Percentiles rank a stretch among this genome's conserved stretches.
Conservation (phyloP, 768 basidiomycete species). For the Podaxis sp. region DNA sequence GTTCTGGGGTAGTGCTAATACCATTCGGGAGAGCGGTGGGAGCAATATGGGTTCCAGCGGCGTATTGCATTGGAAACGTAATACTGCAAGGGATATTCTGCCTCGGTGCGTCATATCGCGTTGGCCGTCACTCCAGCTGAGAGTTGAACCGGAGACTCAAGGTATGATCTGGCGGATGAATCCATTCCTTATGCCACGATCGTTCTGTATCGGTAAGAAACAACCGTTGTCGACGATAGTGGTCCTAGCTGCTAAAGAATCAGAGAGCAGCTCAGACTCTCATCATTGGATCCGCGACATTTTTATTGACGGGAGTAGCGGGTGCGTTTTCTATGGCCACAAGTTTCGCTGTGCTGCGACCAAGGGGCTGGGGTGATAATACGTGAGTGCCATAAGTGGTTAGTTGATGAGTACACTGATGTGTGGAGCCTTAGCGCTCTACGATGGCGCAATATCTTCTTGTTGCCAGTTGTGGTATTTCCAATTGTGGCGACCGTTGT, state of each 20-base stretch:
- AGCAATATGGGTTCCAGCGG: slow-evolving; percentile 47
- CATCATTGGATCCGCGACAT: slow-evolving; percentile 41
- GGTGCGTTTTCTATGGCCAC: slow-evolving; percentile 47
- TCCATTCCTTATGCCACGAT: slow-evolving; percentile 54
- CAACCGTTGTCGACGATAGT: background rate
- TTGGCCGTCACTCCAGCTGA: background rate
- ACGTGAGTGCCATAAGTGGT: slow-evolving; percentile 24
- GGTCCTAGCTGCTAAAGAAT: background rate
- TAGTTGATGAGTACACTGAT: slow-evolving; percentile 13
- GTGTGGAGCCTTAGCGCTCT: slow-evolving; percentile 36
- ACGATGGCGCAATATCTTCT: slow-evolving; percentile 47
- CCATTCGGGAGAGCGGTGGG: slow-evolving; percentile 44
- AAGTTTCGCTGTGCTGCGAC: slow-evolving; percentile 37
- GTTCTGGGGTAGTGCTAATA: slow-evolving; percentile 48
- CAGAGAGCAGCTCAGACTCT: slow-evolving; percentile 39
- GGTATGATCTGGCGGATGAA: slow-evolving; percentile 68
- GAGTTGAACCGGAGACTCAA: slow-evolving; percentile 21
- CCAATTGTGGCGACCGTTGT: slow-evolving; percentile 45
- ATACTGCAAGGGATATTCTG: slow-evolving; percentile 57
- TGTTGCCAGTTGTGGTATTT: slow-evolving; percentile 44
- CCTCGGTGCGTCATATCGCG: slow-evolving; percentile 44
- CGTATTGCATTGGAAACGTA: slow-evolving; percentile 51
- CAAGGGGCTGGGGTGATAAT: slow-evolving; percentile 40
- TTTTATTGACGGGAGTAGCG: slow-evolving; percentile 44
- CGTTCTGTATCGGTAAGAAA: slow-evolving; percentile 56